Conservation (phyloP, 2,329 filamentous ascomycete genomes). For the Monosporascus ibericus region DNA sequence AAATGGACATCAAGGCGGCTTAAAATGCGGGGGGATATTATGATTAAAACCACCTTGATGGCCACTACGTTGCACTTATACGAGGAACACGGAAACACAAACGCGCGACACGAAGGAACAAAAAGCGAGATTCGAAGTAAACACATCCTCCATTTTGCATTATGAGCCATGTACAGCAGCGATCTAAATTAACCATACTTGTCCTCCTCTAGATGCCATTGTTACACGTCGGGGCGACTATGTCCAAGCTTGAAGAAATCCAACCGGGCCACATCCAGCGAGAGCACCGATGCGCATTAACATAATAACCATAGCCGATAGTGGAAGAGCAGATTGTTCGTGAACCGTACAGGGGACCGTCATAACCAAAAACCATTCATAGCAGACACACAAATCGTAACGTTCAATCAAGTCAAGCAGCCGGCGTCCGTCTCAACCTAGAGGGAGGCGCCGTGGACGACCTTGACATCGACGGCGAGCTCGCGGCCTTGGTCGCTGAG, state of each 20-base stretch:
- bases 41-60: too few relatives aligned
- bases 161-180: neutral
- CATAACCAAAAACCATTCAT: neutral
- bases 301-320: neutral
- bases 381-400: too few relatives aligned
- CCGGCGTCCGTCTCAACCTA: conserved; percentile 30
- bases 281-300: neutral
- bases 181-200: neutral
- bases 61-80: neutral
- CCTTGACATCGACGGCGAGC: conserved; percentile 98
- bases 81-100: neutral
- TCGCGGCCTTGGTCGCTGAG: conserved; percentile 90
- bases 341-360: conserved; percentile 6
- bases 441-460: conserved; percentile 74
- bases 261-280: too few relatives aligned
- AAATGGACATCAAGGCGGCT: neutral
- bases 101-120: neutral
- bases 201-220: neutral
- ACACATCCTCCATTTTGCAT: neutral
- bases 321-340: neutral
- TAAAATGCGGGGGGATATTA: too few relatives aligned
- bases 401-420: too few relatives aligned
- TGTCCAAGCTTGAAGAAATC: neutral
- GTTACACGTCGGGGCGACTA: neutral
- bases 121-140: neutral